Conservation (phyloP, 2,329 filamentous ascomycete genomes). For the Epicoccum nigrum region DNA sequence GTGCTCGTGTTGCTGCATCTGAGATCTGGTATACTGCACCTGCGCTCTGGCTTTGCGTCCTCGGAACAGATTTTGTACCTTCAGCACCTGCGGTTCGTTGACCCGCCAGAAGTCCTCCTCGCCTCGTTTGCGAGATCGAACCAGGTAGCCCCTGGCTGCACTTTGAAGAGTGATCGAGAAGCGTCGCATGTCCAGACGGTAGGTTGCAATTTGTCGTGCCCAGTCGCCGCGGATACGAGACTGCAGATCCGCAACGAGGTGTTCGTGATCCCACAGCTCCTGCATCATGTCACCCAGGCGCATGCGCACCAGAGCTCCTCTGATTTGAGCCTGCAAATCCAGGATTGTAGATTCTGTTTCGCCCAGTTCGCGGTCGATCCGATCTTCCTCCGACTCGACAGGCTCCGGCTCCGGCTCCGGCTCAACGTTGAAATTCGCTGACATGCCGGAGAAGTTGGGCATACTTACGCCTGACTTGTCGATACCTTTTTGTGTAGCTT, state of each 20-base stretch:
- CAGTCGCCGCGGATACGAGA: slow-evolving; percentile 87
- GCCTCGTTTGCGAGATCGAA: slow-evolving; percentile 66
- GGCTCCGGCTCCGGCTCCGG: slow-evolving; percentile 77
- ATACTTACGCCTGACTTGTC: slow-evolving; percentile 94
- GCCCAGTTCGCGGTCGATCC: slow-evolving; percentile 78
- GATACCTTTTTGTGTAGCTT: slow-evolving; percentile 94
- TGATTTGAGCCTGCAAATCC: slow-evolving; percentile 85
- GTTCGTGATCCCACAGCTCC: slow-evolving; percentile 83
- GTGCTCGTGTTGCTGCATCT: slow-evolving; percentile 52
- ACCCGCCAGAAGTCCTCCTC: slow-evolving; percentile 72
- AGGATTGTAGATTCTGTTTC: slow-evolving; percentile 75
- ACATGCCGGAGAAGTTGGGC: slow-evolving; percentile 98
- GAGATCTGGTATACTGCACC: slow-evolving; percentile 55
- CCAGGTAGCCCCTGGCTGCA: slow-evolving; percentile 75
- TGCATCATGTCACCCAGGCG: slow-evolving; percentile 85
- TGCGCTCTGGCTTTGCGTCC: slow-evolving; percentile 62
- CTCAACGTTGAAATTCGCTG: slow-evolving; percentile 90
- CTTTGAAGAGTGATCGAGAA: slow-evolving; percentile 85
- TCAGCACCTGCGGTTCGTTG: slow-evolving; percentile 73
- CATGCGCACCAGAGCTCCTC: slow-evolving; percentile 79
- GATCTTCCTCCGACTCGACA: slow-evolving; percentile 86
- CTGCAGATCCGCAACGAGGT: slow-evolving; percentile 79
- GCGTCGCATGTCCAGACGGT: slow-evolving; percentile 79
- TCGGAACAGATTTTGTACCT: slow-evolving; percentile 81
- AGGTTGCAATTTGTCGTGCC: slow-evolving; percentile 79